Base-by-base conservation (phyloP, 1,284 basidiomycete genomes). In the Ceratobasidium sp. region DNA sequence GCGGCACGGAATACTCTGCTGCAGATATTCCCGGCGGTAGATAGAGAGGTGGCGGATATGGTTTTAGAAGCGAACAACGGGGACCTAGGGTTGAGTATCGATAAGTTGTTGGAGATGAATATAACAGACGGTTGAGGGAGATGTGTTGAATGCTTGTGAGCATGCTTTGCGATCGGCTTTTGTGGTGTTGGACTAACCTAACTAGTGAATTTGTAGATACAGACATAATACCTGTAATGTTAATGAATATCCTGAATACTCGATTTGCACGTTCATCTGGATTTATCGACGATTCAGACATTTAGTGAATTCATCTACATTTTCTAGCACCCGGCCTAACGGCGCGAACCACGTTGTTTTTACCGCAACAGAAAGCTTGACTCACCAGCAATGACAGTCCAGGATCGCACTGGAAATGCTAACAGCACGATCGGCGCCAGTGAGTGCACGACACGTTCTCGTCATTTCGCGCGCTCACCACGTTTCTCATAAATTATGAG, bases 31-130 rank as follows among this genome's bases (percentile, higher is more conserved):
- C 94, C 94, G 0, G 81, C 80, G 6, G 83, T 92, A 75, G 94
- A 96, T 77, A 79, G 80, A 63, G 95, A 95, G 80, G 86, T 96
- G 42, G 84, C 94, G 60, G 92, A 94, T 75, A 90, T 87, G 84
- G 93, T 97, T 42, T 81, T 97, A 72, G 91, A 96, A 78, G 91
- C 91, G 48, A 94, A 94, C 76, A 87, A 86, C n/a, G 92, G 92
- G 30, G 94, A 97, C 81, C 79, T 96, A 73, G 95, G 93, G 69
- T 86, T 87, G 83, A 94, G 93, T 78, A 95, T 96, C 77, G 95
- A 96, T 80, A 86, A 84, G 67, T 78, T 94, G 72, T 81, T 94
- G 77, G 92, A 94, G 81, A 92, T 92, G 85, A 87, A 33, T 44
- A 7, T 73, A 33, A 62, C 62, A 62, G 49, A 36, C 2, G 46